Base-by-base conservation (phyloP, 768 basidiomycete genomes). In the Tephrocybe sp. region DNA sequence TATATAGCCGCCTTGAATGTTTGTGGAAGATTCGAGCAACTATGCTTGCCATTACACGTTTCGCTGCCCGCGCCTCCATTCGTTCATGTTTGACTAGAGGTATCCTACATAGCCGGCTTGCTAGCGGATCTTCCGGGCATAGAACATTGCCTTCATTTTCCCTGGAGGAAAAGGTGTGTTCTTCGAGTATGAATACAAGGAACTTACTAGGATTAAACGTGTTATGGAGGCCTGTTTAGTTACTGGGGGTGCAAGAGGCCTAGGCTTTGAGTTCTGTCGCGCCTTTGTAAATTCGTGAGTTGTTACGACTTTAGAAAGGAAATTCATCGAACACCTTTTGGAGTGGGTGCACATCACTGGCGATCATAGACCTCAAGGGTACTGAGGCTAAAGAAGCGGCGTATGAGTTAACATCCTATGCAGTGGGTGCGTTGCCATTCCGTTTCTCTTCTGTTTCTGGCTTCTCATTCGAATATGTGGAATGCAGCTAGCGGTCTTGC, bases 241-340 rank as follows among this genome's bases (percentile, higher is more conserved):
- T 45, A 98, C 96, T 33, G 96, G 96, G 40, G 96, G 86, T 48
- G 96, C 94, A 11, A 79, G 90, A 61, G 96, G 96, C 6, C 73
- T 98, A 40, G 96, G 96, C 6, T 79, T 88, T 58, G 87, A 93
- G 67, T 93, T 98, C 65, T 94, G 93, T 65, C 81, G 85, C 40
- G 93, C 93, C 11, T 94, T 98, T 68, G 62, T 94, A 58, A 85
- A 89, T 69, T 89, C 90, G 90, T 91, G 61, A 60, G 83, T 20
- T 15, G 72, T 26, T 11, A 17, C 37, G 51, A 33, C 50, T 55
- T 23, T 37, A 28, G 39, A 39, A 18, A 28, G 25, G 34, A 38
- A 43, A n/a, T 36, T 17, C 11, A 26, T 36, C 24, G 14, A 45
- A 46, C 15, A 56, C 34, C 41, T 45, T 51, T 44, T 5, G 4